Evolutionary conservation across 306 rosid genomes (phyloP).

Genomic region (Castanea sativa): DNA sequence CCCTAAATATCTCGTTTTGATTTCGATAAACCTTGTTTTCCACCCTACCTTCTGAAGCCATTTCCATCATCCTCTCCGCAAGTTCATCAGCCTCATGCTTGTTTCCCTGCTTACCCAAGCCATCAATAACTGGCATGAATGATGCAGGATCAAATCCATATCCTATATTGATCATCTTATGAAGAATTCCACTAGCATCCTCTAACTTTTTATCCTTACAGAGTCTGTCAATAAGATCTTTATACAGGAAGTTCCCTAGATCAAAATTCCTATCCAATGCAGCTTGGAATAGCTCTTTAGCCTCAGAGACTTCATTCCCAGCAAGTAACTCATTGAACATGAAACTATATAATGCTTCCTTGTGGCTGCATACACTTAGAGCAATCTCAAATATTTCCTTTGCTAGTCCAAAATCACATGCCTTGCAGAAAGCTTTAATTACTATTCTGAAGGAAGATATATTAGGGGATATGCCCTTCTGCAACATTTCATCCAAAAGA

Average conservation of each 20-base stretch:
- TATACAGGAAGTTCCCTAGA: slow-evolving; percentile 63
- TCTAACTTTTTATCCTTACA: slow-evolving; percentile 68
- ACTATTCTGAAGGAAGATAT: slow-evolving; percentile 67
- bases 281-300: slow-evolving; percentile 65
- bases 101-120: slow-evolving; percentile 69
- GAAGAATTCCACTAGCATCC: slow-evolving; percentile 66
- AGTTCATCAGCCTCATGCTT: slow-evolving; percentile 73
- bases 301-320: slow-evolving; percentile 59
- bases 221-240: slow-evolving; percentile 67
- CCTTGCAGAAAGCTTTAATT: slow-evolving; percentile 72
- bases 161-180: slow-evolving; percentile 57
- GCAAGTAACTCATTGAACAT: slow-evolving; percentile 77
- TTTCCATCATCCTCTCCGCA: slow-evolving; percentile 73
- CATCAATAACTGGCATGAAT: slow-evolving; percentile 79
- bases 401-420: slow-evolving; percentile 57
- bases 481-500: slow-evolving; percentile 85
- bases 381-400: slow-evolving; percentile 67
- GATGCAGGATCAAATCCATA: slow-evolving; percentile 69
- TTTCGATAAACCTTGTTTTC: slow-evolving; percentile 33
- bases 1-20: slow-evolving; percentile 24
- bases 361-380: slow-evolving; percentile 62
- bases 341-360: slow-evolving; percentile 73
- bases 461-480: slow-evolving; percentile 77
- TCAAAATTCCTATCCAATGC: slow-evolving; percentile 59
- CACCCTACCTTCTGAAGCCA: slow-evolving; percentile 55